A percentile compares a stretch with the other conserved stretches of the same genome.
phyloP scores from a whole-genome alignment of 2,329 filamentous ascomycete species.

The Alternaria postmessia region DNA sequence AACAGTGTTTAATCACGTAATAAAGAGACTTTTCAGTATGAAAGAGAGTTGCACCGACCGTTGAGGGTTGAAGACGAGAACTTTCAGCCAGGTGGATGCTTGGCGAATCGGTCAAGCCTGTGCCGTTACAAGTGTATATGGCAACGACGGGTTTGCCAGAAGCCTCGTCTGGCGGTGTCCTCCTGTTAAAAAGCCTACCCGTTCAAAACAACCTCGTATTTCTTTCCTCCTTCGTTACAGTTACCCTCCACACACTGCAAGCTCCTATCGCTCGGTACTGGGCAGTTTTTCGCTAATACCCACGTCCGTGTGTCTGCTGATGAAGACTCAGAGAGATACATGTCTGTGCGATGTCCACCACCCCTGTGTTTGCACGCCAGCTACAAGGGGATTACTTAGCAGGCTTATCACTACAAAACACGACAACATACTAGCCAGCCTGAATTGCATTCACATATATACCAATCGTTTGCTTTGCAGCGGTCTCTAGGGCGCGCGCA shows the following conservation, averaged over 20 bases:
- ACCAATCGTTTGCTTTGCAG: neutral
- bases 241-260: neutral
- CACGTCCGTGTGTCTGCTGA: neutral
- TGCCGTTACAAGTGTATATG: neutral
- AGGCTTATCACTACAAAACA: neutral
- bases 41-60: neutral
- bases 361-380: neutral
- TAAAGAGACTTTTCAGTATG: neutral
- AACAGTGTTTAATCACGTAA: too few species aligned
- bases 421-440: neutral
- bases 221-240: neutral
- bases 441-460: neutral
- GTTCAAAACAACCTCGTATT: neutral
- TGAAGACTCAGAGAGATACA: neutral
- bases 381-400: neutral
- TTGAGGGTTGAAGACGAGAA: neutral
- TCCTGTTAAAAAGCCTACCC: neutral
- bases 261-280: neutral
- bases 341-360: neutral
- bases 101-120: neutral
- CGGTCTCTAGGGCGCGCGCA: neutral
- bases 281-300: neutral
- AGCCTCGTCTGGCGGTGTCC: neutral
- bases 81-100: neutral
- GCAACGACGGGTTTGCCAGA: neutral